Percentiles rank a stretch among this genome's conserved stretches.
phyloP scores from a whole-genome alignment of 2,329 filamentous ascomycete genomes.

The Colletotrichum nymphaeae region DNA sequence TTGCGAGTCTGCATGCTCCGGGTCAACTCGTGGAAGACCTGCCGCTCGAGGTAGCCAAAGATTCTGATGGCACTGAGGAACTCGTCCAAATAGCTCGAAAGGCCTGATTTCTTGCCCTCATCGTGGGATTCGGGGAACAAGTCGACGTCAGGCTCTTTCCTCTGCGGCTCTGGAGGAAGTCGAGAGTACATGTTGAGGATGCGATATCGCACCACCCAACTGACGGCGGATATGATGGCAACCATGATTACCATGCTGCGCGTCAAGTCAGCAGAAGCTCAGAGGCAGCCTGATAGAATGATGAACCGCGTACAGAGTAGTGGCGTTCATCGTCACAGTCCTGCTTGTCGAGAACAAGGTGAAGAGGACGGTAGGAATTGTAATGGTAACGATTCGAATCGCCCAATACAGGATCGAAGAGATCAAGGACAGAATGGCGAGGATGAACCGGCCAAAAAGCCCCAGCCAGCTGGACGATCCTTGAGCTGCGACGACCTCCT shows the following conservation, averaged over 20 bases:
- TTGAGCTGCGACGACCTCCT: constrained; percentile 50
- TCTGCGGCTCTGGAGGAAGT: constrained; percentile 91
- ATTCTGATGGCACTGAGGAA: constrained; percentile 99
- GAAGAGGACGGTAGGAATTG: constrained; percentile 89
- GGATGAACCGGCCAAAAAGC: constrained; percentile 64
- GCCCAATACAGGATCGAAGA: constrained; percentile 79
- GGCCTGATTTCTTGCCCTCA: constrained; percentile 86
- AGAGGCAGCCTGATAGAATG: neutral
- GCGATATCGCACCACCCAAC: constrained; percentile 94
- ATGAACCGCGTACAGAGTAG: constrained; percentile 77
- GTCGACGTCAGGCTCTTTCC: constrained; percentile 95
- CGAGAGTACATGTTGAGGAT: constrained; percentile 98
- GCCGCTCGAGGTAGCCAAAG: constrained; percentile 95
- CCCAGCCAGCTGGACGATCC: constrained; percentile 67
- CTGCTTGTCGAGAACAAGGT: constrained; percentile 90
- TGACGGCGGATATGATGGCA: constrained; percentile 83
- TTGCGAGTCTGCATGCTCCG: constrained; percentile 98
- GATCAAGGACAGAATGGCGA: constrained; percentile 65
- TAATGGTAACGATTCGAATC: constrained; percentile 88
- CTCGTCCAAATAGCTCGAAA: constrained; percentile 97
- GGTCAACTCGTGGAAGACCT: constrained; percentile 97
- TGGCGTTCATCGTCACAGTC: constrained; percentile 99
- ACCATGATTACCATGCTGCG: constrained; percentile 79
- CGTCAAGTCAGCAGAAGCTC: constrained; percentile 35
- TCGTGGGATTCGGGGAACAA: constrained; percentile 95